Conservation (phyloP, 225 moss, liverwort and hornwort genomes). For the Pseudisothecium myosuroides region DNA sequence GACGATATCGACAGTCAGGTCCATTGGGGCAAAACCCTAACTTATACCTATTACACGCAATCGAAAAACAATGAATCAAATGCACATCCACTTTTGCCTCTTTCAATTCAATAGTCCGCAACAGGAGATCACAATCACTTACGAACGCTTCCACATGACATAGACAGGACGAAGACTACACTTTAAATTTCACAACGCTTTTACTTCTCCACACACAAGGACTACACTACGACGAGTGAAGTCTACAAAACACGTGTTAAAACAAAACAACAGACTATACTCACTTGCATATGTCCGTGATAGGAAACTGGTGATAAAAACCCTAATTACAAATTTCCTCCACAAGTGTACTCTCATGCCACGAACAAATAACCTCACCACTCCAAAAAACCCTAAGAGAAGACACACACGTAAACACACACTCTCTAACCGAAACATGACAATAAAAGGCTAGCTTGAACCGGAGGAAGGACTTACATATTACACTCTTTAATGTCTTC, state of each 20-base stretch:
- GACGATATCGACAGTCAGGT: conserved; percentile 91
- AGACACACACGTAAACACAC: neutral
- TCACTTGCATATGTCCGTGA: neutral
- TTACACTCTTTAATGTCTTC: conserved; percentile 99
- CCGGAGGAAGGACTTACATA: conserved; percentile 37
- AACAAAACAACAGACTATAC: neutral
- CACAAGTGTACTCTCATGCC: neutral
- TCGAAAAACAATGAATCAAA: neutral
- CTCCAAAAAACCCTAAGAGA: neutral
- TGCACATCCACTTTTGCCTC: neutral
- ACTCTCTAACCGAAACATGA: neutral
- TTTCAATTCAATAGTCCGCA: neutral
- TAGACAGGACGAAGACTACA: neutral
- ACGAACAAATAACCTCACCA: neutral
- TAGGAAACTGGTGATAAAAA: neutral
- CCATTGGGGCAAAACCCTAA: conserved; percentile 99
- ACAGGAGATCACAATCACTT: neutral
- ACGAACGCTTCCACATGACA: neutral
- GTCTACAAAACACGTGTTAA: neutral
- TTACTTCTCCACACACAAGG: neutral
- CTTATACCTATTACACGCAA: conserved; percentile 63
- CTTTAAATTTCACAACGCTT: neutral
- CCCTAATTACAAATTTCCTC: neutral
- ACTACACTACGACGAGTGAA: neutral
- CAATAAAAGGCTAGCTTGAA: neutral